A percentile compares a stretch with the other conserved stretches of the same genome.
Conservation (phyloP, 2,329 filamentous ascomycete species). For the Aspergillus neoniger region DNA sequence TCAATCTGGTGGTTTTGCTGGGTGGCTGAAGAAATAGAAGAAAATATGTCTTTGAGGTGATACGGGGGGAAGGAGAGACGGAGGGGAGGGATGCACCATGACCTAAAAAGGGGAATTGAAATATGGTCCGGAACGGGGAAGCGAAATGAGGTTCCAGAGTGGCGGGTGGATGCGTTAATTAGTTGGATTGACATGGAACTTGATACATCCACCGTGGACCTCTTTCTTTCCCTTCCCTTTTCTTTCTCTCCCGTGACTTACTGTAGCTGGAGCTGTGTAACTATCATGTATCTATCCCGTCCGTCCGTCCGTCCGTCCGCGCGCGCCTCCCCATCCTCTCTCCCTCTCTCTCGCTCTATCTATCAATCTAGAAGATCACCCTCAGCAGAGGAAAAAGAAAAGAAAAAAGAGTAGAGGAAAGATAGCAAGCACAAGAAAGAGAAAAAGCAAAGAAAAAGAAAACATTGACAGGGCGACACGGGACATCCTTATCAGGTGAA, state of each 20-base stretch:
- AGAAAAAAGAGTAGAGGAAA: no score
- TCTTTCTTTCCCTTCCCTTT: no score
- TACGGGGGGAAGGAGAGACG: no score
- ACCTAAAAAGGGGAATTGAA: neutral
- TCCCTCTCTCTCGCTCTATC: no score
- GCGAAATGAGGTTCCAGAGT: constrained; percentile 15
- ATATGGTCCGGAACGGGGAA: constrained; percentile 13
- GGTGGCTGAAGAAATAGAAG: neutral
- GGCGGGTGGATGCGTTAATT: constrained; percentile 20
- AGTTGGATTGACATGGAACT: neutral
- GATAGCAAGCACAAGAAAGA: neutral
- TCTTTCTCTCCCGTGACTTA: no score
- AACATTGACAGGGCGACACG: neutral
- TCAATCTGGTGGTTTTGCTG: neutral
- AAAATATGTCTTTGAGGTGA: neutral
- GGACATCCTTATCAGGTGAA: neutral
- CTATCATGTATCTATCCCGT: neutral
- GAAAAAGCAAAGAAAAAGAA: neutral
- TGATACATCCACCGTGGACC: neutral
- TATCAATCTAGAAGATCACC: no score
- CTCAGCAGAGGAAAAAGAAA: no score
- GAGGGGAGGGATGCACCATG: neutral
- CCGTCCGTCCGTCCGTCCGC: no score
- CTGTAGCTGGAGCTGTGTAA: neutral
- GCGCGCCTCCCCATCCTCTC: no score